Base-by-base conservation (phyloP, 768 basidiomycete genomes). In the Tremella mesenterica region DNA sequence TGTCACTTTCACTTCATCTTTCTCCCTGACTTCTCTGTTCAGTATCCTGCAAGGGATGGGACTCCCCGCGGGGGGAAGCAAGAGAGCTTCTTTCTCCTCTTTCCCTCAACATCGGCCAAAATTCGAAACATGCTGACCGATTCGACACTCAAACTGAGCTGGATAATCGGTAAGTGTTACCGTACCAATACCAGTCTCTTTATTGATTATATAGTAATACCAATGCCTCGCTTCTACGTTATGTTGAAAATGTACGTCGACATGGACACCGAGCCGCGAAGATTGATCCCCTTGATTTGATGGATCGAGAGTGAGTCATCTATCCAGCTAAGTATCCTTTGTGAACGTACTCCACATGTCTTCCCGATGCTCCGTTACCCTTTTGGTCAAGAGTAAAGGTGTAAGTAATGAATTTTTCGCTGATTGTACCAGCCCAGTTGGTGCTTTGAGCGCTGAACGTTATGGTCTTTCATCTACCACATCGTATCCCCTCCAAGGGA, bases 171-270 rank as follows among this genome's bases (percentile, higher is more conserved):
- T 64, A 26, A 47, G 59, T 50, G 8, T 25, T 8, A 43, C 18
- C 33, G 29, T 38, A 21, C 26, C n/a, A n/a, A n/a, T 26, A 39
- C n/a, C 18, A 13, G 28, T 6, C 38, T n/a, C 20, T 9, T 85
- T 88, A 61, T 77, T 89, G 13, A 67, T 76, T n/a, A 48, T 86
- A 86, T 71, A 80, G 90, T 8, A 77, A 77, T 13, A 67, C 70
- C 2, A 90, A 92, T 61, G 88, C 88, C 0, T 76, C 86, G 2
- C 76, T 95, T 16, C 75, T 92, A 39, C 85, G 91, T 29, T 92
- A 90, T 67, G 86, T 90, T 10, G 91, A 93, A 69, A 84, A 85
- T 1, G 79, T 93, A 61, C 80, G 89, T n/a, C 45, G 62, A 23
- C 70, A 71, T 62, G 65, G 72, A 16, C 58, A 59, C 29, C 36